Percentiles rank a stretch among this genome's conserved stretches.
Conservation (phyloP, 192 early-diverging fungal genomes). For the Piromyces sp. region DNA sequence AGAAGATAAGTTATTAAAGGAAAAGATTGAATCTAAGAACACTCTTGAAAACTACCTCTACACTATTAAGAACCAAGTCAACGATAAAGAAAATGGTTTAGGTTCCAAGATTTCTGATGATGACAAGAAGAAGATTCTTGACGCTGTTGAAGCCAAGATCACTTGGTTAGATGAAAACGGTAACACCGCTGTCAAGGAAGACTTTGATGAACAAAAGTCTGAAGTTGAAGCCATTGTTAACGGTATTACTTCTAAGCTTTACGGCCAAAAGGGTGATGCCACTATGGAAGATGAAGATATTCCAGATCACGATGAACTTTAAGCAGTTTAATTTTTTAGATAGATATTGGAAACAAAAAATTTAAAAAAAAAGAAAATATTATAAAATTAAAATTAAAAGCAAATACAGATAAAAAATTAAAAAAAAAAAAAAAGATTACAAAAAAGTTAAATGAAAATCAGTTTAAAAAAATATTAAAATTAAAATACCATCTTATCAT, state of each 20-base stretch:
- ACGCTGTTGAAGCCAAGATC: conserved; percentile 56
- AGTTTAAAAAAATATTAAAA: no score
- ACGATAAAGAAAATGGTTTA: conserved; percentile 63
- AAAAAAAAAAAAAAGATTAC: no score
- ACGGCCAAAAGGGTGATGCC: conserved; percentile 39
- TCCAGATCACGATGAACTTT: conserved; percentile 57
- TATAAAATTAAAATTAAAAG: no score
- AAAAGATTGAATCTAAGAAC: conserved; percentile 79
- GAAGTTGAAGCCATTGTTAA: conserved; percentile 87
- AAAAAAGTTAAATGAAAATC: no score
- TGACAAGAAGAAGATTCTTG: conserved; percentile 75
- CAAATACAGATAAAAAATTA: no score
- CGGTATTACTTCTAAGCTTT: conserved; percentile 86
- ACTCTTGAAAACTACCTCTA: conserved; percentile 81
- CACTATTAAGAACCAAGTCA: conserved; percentile 70
- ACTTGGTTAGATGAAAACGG: conserved; percentile 77
- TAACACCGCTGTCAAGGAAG: conserved; percentile 77
- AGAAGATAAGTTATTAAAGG: conserved; percentile 68
- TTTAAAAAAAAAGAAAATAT: neutral
- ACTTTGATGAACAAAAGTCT: conserved; percentile 88
- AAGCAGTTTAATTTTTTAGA: conserved; percentile 6
- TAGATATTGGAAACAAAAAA: neutral
- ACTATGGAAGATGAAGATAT: conserved; percentile 20
- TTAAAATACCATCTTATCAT: no score
- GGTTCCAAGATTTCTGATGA: conserved; percentile 70